Evolutionary conservation across 108 stramenopile species (phyloP), one percentile per base, ranked within the genome.

Genomic region (Discostella pseudostelligera): DNA sequence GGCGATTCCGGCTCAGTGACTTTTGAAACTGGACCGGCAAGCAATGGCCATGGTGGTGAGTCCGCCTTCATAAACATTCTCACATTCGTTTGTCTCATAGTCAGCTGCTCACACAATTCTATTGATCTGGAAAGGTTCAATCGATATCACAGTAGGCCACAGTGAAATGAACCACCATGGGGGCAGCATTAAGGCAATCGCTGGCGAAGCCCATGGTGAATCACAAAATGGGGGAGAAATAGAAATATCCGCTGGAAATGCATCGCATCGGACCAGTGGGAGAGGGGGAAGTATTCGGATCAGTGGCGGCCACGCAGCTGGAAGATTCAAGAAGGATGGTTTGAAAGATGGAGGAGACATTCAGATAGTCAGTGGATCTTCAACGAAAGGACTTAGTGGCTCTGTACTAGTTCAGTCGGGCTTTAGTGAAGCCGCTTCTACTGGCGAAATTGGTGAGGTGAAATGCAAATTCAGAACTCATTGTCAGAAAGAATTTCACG

Each of bases 401-500:
- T 40, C 43, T 36, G n/a, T 71, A 21, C 24, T 62, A 39, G 1
- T 71, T 16, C 45, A 56, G 45, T 71, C 70, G 32, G 70, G 70
- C 8, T 47, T 26, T 39, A 61, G 59, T 62, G 55, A 71, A 39
- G 39, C 32, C 0, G 26, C 61, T 1, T 61, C 70, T 26, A 56
- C 51, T 28, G 70, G 70, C 43, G 11, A 26, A 46, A 22, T 68
- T 8, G 59, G 69, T 61, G 50, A 54, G 58, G 1, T 11, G 11
- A 13, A 6, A 43, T 43, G 7, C 42, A 12, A n/a, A 3, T 43
- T n/a, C 42, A n/a, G 9, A 11, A n/a, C 9, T 11, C 4, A 43
- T 2, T n/a, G 1, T 2, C 42, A 43, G 2, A 43, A 43, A 47
- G 25, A 9, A 43, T 59, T 20, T 28, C 12, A 3, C 42, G 1